These are phyloP conservation scores for Thelonectria blattea DNA, from an alignment of 2,329 filamentous ascomycete species.

Conservation along the genomic window DNA sequence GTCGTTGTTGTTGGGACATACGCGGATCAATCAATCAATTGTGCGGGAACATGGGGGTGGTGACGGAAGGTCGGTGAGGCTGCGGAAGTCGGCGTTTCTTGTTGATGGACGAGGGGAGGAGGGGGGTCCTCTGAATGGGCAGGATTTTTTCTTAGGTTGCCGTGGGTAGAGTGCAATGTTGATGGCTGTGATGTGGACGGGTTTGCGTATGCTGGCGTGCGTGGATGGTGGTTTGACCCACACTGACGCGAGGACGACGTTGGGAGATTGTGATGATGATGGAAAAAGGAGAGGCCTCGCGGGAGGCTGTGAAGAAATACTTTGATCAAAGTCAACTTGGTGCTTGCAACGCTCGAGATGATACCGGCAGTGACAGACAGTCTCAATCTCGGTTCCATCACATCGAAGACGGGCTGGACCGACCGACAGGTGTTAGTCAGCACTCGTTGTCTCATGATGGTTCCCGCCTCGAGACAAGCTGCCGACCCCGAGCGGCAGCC, in stretches of 20 bases:
- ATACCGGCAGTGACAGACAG: background rate
- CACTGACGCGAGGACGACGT: background rate
- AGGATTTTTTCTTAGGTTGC: background rate
- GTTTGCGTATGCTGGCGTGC: slow-evolving; percentile 16
- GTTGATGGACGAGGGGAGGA: too few relatives aligned
- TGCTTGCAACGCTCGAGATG: background rate
- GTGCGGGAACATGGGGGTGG: background rate
- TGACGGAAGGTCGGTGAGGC: slow-evolving; percentile 16
- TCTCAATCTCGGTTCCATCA: background rate
- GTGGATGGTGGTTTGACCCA: slow-evolving; percentile 10
- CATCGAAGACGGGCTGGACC: too few relatives aligned
- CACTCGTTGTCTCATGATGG: background rate
- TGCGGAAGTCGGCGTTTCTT: slow-evolving; percentile 9
- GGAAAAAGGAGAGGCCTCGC: background rate
- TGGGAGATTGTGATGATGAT: background rate
- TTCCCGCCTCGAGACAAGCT: background rate
- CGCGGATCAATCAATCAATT: background rate
- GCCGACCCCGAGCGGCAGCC: background rate
- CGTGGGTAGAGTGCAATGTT: background rate
- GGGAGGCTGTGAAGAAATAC: background rate
- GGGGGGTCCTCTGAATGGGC: background rate
- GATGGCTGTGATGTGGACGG: slow-evolving; percentile 6
- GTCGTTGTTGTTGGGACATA: too few relatives aligned
- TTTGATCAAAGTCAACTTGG: too few relatives aligned
- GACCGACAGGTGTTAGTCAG: background rate